A percentile compares a stretch with the other conserved stretches of the same genome.
Evolutionary conservation across 2,329 filamentous ascomycete species (phyloP).

Genomic region (Pseudogymnoascus sp.): DNA sequence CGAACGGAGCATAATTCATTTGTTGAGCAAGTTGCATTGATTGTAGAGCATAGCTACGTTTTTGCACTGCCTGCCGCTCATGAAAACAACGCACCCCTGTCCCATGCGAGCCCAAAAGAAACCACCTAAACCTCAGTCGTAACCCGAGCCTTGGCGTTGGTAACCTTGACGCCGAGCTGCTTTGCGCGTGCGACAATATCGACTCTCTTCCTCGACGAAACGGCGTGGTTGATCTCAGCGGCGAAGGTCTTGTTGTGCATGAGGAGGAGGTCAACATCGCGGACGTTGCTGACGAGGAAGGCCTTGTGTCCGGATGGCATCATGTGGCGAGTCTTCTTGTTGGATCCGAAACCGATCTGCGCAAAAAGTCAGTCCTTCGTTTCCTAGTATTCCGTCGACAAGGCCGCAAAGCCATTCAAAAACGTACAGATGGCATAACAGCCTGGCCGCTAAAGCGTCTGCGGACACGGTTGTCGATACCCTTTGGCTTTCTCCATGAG

Average conservation of each 20-base stretch:
- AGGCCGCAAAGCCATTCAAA: not conserved
- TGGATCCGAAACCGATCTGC: conserved; percentile 96
- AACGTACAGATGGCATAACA: conserved; percentile 94
- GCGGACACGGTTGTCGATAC: conserved; percentile 98
- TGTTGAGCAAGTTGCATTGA: conserved; percentile 21
- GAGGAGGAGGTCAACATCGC: conserved; percentile 92
- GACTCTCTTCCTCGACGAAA: conserved; percentile 97
- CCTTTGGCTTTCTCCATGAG: conserved; percentile 99
- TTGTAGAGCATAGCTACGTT: conserved; percentile 29
- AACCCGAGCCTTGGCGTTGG: conserved; percentile 98
- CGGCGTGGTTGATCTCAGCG: conserved; percentile 96
- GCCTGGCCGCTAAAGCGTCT: conserved; percentile 94
- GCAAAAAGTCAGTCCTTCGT: conserved; percentile 20
- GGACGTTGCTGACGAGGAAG: conserved; percentile 96
- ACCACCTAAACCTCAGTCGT: conserved; percentile 74
- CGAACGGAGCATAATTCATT: conserved; percentile 2
- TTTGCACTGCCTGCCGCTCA: conserved; percentile 25
- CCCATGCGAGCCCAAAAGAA: conserved; percentile 29
- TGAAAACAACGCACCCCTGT: conserved; percentile 28
- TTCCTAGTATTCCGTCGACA: not conserved
- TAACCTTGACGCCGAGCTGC: conserved; percentile 98
- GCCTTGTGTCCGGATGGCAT: conserved; percentile 99
- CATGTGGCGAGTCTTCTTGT: conserved; percentile 99
- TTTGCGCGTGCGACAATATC: conserved; percentile 96
- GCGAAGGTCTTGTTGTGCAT: conserved; percentile 99